Evolutionary conservation across 1,284 basidiomycete genomes (phyloP).

Genomic region (Tilletia indica): DNA sequence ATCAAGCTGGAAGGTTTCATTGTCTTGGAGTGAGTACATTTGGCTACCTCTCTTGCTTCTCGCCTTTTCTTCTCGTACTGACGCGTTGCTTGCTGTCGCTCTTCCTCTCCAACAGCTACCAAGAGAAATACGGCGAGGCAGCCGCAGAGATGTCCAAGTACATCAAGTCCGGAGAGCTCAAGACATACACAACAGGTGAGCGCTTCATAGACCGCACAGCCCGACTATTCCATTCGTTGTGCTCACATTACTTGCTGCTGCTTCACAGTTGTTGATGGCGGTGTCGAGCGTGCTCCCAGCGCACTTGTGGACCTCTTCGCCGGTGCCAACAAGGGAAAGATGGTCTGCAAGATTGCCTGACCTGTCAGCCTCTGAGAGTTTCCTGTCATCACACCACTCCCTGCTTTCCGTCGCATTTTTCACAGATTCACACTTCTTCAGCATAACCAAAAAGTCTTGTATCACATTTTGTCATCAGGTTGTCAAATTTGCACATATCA

Average conservation of each 20-base stretch:
- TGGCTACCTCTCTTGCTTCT: background rate
- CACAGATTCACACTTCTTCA: too few relatives aligned
- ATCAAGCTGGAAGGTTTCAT: constrained; percentile 76
- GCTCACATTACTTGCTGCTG: background rate
- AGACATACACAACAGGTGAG: constrained; percentile 61
- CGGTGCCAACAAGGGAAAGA: constrained; percentile 43
- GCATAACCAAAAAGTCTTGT: too few relatives aligned
- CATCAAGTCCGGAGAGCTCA: constrained; percentile 69
- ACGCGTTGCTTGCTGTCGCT: background rate
- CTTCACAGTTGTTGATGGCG: constrained; percentile 37
- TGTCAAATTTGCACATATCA: too few relatives aligned
- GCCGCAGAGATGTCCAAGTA: constrained; percentile 60
- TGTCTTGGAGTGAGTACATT: constrained; percentile 30
- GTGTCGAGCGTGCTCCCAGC: constrained; percentile 30
- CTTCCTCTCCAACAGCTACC: background rate
- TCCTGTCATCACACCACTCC: background rate
- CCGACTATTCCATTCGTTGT: background rate
- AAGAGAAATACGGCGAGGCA: constrained; percentile 31
- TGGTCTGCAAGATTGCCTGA: constrained; percentile 36
- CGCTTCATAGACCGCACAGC: background rate
- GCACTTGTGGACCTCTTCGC: constrained; percentile 40
- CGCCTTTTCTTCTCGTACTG: background rate
- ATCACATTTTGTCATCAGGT: too few relatives aligned
- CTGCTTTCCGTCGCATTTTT: too few relatives aligned
- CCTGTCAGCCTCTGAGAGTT: background rate